Evolutionary conservation across 2,329 filamentous ascomycete species (phyloP).

Genomic region (Venturia carpophila): DNA sequence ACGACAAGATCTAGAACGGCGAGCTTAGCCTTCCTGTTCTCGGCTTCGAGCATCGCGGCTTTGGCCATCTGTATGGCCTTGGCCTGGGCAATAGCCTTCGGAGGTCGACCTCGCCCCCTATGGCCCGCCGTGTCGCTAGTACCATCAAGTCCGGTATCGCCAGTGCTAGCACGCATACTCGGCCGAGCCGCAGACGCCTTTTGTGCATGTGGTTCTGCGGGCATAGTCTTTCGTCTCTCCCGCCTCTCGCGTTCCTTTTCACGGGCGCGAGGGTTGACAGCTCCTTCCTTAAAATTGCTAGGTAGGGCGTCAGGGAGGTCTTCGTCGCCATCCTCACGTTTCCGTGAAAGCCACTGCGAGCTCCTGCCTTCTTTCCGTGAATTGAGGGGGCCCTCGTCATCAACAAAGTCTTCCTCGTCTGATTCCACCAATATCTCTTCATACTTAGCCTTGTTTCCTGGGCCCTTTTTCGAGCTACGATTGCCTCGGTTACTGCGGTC

Average conservation of each 20-base stretch:
- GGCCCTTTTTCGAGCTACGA: conserved; percentile 20
- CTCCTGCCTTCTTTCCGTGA: conserved; percentile 24
- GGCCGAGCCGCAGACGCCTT: conserved; percentile 23
- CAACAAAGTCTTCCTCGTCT: conserved; percentile 32
- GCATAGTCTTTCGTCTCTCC: conserved; percentile 27
- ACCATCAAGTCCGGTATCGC: background rate
- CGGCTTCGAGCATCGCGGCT: conserved; percentile 27
- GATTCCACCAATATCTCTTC: conserved; percentile 42
- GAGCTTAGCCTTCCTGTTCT: conserved; percentile 31
- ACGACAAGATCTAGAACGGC: conserved; percentile 24
- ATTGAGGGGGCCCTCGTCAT: conserved; percentile 21
- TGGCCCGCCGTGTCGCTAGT: conserved; percentile 8
- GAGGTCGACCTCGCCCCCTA: conserved; percentile 1
- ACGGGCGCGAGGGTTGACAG: conserved; percentile 24
- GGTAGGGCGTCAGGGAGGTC: conserved; percentile 39
- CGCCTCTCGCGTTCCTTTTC: conserved; percentile 24
- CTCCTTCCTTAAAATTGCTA: conserved; percentile 33
- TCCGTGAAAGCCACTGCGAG: conserved; percentile 37
- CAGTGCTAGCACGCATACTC: conserved; percentile 20
- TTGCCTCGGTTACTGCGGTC: conserved; percentile 24
- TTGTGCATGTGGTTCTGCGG: conserved; percentile 23
- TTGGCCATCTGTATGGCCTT: conserved; percentile 14
- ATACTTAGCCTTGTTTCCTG: conserved; percentile 28
- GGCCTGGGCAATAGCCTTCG: conserved; percentile 21
- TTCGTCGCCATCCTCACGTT: conserved; percentile 31